Evolutionary conservation across 163 green algal species (phyloP).

Genomic region (Chlorella variabilis): DNA sequence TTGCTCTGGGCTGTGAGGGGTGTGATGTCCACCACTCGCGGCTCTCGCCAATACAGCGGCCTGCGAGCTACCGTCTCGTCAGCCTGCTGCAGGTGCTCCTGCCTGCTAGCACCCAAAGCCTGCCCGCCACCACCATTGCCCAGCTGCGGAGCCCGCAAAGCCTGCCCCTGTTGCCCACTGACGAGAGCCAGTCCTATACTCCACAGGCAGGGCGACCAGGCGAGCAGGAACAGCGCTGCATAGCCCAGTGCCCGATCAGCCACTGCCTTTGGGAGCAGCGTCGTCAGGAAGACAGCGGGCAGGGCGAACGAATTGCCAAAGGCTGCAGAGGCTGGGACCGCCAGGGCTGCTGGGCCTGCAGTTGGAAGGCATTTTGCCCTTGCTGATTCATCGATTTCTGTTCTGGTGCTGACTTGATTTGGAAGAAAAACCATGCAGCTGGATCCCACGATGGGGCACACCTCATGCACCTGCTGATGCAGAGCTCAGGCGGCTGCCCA

Average conservation of each 20-base stretch:
- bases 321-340: conserved; percentile 41
- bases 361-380: not conserved
- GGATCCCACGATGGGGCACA: no score
- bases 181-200: conserved; percentile 41
- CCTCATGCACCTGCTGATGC: no score
- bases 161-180: not conserved
- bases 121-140: not conserved
- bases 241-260: conserved; percentile 53
- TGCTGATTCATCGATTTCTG: no score
- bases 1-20: not conserved
- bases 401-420: no score
- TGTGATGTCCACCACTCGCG: conserved; percentile 13
- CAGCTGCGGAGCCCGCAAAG: not conserved
- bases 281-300: conserved; percentile 58
- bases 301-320: conserved; percentile 73
- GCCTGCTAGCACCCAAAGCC: no score
- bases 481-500: not conserved
- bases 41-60: conserved; percentile 22
- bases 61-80: not conserved
- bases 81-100: not conserved
- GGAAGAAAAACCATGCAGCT: no score
- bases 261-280: conserved; percentile 48
- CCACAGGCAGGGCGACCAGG: conserved; percentile 57
- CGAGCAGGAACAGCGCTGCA: conserved; percentile 60
- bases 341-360: conserved; percentile 51